phyloP scores from a whole-genome alignment of 257 asterid species.

The Nicotiana undulata region DNA sequence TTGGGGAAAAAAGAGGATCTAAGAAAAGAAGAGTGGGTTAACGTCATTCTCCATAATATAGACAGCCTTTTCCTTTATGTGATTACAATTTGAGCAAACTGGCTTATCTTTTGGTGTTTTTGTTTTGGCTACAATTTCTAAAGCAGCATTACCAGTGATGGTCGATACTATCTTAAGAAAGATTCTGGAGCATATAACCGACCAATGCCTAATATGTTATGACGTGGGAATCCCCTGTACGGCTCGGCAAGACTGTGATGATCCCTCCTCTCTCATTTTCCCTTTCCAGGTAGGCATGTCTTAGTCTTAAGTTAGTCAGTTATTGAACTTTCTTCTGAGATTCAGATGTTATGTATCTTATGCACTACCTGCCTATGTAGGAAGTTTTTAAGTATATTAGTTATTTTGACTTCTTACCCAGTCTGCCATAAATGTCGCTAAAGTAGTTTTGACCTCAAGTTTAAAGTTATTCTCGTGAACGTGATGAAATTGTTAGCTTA shows the following conservation, averaged over 20 bases:
- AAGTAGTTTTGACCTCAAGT: background rate
- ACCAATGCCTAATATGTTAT: constrained; percentile 90
- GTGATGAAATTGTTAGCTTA: background rate
- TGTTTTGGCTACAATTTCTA: constrained; percentile 1
- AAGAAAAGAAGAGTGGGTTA: too few species aligned
- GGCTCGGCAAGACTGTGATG: constrained; percentile 74
- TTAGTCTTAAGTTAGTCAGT: background rate
- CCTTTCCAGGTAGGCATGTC: constrained; percentile 74
- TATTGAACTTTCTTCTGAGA: background rate
- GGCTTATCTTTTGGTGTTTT: background rate
- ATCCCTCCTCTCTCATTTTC: constrained; percentile 74
- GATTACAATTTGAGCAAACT: background rate
- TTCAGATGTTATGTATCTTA: background rate
- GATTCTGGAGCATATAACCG: constrained; percentile 69
- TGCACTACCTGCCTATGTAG: background rate
- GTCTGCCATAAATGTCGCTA: background rate
- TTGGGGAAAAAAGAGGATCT: too few species aligned
- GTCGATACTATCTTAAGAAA: constrained; percentile 67
- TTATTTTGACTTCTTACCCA: background rate
- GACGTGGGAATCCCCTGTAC: constrained; percentile 76
- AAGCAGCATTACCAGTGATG: constrained; percentile 81
- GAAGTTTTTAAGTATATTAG: background rate
- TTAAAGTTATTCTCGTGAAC: background rate
- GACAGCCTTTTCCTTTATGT: background rate
- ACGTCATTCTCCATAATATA: too few species aligned